Evolutionary conservation across 805 yeast species (phyloP), one percentile per base, ranked within the genome.

Genomic region (Kurtzmaniella cleridarum): DNA sequence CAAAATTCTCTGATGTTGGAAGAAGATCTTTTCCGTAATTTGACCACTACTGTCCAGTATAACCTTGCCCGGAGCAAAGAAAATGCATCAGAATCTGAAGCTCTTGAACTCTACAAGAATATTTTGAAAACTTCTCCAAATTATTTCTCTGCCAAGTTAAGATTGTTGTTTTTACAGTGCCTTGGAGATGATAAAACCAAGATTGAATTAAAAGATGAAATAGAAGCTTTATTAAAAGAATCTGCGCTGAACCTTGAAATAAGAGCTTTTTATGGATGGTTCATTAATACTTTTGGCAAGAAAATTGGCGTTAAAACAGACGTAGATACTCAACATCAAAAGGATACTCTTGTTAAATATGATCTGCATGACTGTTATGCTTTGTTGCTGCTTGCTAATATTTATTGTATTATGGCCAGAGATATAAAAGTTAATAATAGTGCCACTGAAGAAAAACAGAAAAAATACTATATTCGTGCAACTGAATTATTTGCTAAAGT

Each of bases 251-350:
- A 87, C 53, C 63, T 88, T 43, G 96, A 90, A 56, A 80, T 87
- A 2, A 79, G 98, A 45, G 84, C 98, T 0, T 84, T 93, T 49
- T 87, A 84, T 57, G 93, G 95, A 26, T 93, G 98, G 97, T 87
- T 78, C 53, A 66, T 89, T 48, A 73, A 75, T 43, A 77, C 75
- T 43, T 73, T 73, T 53, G 80, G 83, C 24, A 71, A 71, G 47
- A 75, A 70, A 45, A 45, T 66, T 24, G 74, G 76, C 20, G 54
- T 68, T 38, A 60, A 70, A 43, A 64, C 72, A 6, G 82, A 76
- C 46, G 56, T 76, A 27, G 96, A 88, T 59, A 81, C 86, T 45
- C 67, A 74, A 11, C 95, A 85, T 54, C 90, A 87, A 55, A 87
- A 87, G 59, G 85, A 83, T 34, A 88, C 98, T 0, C 71, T 93